A percentile compares a stretch with the other conserved stretches of the same genome.
phyloP scores from a whole-genome alignment of 345 rosid genomes.

The Kernera saxatilis region DNA sequence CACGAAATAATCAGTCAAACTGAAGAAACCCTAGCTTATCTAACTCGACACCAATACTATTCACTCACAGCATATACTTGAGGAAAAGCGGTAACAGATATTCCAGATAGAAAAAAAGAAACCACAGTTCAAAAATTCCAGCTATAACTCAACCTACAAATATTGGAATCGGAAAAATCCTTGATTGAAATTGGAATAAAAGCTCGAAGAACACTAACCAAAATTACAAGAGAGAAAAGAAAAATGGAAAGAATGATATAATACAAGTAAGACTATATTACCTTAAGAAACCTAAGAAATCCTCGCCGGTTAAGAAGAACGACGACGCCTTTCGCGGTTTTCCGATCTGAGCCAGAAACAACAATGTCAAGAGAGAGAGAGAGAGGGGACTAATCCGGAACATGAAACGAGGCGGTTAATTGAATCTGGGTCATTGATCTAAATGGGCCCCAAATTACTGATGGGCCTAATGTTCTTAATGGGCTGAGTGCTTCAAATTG shows the following conservation, averaged over 20 bases:
- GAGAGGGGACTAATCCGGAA: background rate
- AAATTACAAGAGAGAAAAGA: background rate
- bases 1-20: background rate
- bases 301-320: slow-evolving; percentile 5
- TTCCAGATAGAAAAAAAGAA: background rate
- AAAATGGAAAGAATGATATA: no score
- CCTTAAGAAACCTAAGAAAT: background rate
- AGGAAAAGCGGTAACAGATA: background rate
- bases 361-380: background rate
- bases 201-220: background rate
- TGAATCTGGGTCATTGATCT: background rate
- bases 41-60: background rate
- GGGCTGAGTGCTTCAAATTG: background rate
- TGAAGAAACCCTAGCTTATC: slow-evolving; percentile 15
- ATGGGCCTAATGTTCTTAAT: background rate
- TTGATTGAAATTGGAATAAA: background rate
- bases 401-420: background rate
- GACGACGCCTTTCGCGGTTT: background rate
- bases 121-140: background rate
- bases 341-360: background rate
- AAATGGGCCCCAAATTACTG: background rate
- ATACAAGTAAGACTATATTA: background rate
- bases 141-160: background rate
- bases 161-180: background rate
- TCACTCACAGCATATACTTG: background rate